Evolutionary conservation across 345 rosid genomes (phyloP), one percentile per base, ranked within the genome.

Genomic region (Erucastrum elatum): DNA sequence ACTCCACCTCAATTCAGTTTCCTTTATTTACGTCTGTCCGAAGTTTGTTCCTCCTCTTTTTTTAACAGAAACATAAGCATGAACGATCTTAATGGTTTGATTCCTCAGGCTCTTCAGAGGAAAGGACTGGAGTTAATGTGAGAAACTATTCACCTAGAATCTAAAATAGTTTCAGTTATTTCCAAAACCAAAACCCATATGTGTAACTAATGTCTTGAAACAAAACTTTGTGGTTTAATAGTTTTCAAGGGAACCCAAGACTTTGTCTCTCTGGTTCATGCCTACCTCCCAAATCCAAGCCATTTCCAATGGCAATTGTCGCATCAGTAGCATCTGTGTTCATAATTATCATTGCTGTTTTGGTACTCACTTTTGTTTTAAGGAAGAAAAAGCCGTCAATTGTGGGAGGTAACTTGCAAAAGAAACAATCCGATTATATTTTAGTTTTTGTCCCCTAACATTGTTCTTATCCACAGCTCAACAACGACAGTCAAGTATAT

Each of bases 51-150:
- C 17, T n/a, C 56, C 17, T 13, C 16, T 49, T 49, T 13, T 46
- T 13, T 46, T 46, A 29, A 30, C 81, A 89, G 90, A 78, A 85
- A 83, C 67, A 69, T 85, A 67, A 39, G 55, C 9, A 73, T 75
- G 41, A 89, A 86, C 75, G 21, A 73, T 64, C 83, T 84, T 13
- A 51, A 34, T 34, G 88, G 91, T 56, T 56, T 82, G 6, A 12
- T 89, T 59, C 91, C 93, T 71, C 81, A 65, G 66, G 4, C 77
- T 6, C 17, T 78, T 17, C 76, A 39, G 6, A 64, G 11, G 17
- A 8, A 77, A 58, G 77, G 72, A 59, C 68, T 72, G 3, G 6
- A 41, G 10, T 8, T 78, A 30, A 0, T 0, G 82, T 78, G 49
- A 72, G 82, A 66, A 66, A 29, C 66, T 29, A 25, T 3, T 5